Evolutionary conservation across 163 green algal genomes (phyloP).

Genomic region (Volvox carteri): DNA sequence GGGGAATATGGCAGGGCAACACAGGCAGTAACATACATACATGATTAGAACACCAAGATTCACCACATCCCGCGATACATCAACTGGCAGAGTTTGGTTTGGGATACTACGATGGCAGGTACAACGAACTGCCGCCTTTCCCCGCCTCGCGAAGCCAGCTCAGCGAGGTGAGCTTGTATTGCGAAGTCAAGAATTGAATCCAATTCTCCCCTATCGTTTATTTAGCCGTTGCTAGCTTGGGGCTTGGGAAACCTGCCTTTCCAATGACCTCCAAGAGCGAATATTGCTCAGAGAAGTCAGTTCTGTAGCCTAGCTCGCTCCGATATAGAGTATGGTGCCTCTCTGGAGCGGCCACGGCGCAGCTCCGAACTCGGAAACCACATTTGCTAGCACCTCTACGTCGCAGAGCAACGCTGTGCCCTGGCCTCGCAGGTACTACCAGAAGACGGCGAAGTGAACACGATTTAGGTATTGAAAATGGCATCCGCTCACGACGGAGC

Average conservation of each 20-base stretch:
- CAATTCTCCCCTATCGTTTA: too few species aligned
- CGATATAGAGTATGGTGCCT: not conserved
- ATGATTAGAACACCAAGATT: too few species aligned
- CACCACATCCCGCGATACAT: too few species aligned
- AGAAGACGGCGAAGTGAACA: not conserved
- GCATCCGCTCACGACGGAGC: not conserved
- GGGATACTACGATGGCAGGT: too few species aligned
- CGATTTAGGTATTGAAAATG: not conserved
- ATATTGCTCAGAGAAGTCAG: conserved; percentile 21
- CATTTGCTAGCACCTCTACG: not conserved
- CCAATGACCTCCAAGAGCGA: conserved; percentile 23
- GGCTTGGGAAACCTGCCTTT: not conserved
- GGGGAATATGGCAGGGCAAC: too few species aligned
- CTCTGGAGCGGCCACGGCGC: conserved; percentile 27
- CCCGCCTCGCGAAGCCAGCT: too few species aligned
- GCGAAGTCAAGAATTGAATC: too few species aligned
- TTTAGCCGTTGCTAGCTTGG: too few species aligned
- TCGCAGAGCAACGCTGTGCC: not conserved
- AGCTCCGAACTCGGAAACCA: not conserved
- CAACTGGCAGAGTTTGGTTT: too few species aligned
- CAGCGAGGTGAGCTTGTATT: too few species aligned
- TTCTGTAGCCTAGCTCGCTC: conserved; percentile 27
- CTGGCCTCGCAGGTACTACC: not conserved
- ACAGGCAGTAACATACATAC: too few species aligned
- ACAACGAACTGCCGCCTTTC: too few species aligned